Evolutionary conservation across 148 eudicot genomes (phyloP), one percentile per base, ranked within the genome.

Genomic region (Fallopia convolvulus): DNA sequence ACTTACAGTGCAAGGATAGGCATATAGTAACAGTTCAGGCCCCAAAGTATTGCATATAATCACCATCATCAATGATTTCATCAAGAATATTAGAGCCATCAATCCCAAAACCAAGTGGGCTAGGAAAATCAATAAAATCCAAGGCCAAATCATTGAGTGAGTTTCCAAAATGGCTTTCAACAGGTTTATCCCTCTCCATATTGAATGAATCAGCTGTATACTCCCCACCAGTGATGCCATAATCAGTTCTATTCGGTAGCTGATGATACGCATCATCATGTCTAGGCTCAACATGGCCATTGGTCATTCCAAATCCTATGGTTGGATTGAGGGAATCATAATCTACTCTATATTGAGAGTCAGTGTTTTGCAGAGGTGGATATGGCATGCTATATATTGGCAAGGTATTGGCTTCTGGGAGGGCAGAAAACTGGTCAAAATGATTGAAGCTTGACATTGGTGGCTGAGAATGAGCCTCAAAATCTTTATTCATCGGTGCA

Each of bases 11-110:
- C 8, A 68, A 68, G 6, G 39, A 63, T 66, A 14, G 72, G 72
- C 12, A 17, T 17, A 61, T 10, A 61, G 13, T 61, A 47, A 66
- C 41, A 26, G 32, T 73, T 81, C 89, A 91, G 20, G 97, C 85
- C 21, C 90, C 97, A 56, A 80, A 78, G 81, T 85, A 88, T 53
- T 85, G 83, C 75, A 89, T 80, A 63, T 82, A 21, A 68, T 88
- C 93, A 75, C 83, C 88, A 79, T 77, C 88, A 39, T 77, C 82
- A 63, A 85, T 75, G 81, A 76, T 81, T 42, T 88, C 93, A 26
- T 81, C 89, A 12, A 81, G 78, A 55, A 84, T 52, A 71, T 78
- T 77, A 46, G 82, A 13, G 60, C 63, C 85, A 40, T 83, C 89
- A 75, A 86, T 65, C 60, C 80, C 89, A 53, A 83, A 80, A 79